phyloP scores from a whole-genome alignment of 495 filamentous ascomycete species.

The Neurospora sp. region DNA sequence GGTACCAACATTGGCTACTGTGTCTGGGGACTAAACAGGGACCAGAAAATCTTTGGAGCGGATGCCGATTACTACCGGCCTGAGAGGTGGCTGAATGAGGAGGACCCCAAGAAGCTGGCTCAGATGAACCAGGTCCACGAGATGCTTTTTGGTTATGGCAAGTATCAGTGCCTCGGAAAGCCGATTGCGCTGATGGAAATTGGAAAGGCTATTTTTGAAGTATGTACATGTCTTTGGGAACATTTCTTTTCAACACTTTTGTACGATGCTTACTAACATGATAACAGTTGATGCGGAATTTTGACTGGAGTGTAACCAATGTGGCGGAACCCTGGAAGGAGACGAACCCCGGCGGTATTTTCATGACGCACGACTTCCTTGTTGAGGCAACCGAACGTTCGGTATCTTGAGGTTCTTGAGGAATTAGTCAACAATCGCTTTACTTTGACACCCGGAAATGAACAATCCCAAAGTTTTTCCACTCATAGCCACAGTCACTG shows the following conservation, averaged over 20 bases:
- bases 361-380: slow-evolving; percentile 9
- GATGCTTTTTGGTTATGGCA: slow-evolving; percentile 27
- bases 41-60: slow-evolving; percentile 31
- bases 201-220: slow-evolving; percentile 44
- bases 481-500: neutral
- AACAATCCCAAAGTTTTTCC: neutral
- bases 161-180: slow-evolving; percentile 30
- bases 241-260: neutral
- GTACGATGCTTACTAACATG: neutral
- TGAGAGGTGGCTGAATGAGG: slow-evolving; percentile 42
- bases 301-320: slow-evolving; percentile 37
- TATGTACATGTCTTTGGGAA: slow-evolving; percentile 10
- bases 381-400: slow-evolving; percentile 9
- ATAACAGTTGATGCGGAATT: slow-evolving; percentile 36
- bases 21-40: slow-evolving; percentile 18
- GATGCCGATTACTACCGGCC: slow-evolving; percentile 40
- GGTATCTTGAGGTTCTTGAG: neutral
- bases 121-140: slow-evolving; percentile 13
- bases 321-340: slow-evolving; percentile 30
- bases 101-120: slow-evolving; percentile 8
- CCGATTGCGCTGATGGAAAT: slow-evolving; percentile 29
- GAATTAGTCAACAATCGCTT: neutral
- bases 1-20: slow-evolving; percentile 37
- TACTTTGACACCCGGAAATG: neutral
- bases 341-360: slow-evolving; percentile 1